Conservation (phyloP, 306 rosid genomes). For the Fagus crenata region DNA sequence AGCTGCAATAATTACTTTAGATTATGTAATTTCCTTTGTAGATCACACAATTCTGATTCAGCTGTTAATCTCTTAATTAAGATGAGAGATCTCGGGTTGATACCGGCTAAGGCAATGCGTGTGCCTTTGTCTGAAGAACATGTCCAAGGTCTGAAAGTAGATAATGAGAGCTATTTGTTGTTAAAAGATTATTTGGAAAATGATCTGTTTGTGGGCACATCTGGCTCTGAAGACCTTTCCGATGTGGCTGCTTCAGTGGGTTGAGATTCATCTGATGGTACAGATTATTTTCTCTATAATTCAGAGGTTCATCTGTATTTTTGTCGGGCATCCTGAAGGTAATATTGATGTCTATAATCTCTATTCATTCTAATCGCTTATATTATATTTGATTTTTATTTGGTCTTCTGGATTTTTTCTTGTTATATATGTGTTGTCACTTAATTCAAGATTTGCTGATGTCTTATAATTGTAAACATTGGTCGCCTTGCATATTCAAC, state of each 20-base stretch:
- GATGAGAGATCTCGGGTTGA: slow-evolving; percentile 53
- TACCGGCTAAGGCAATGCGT: slow-evolving; percentile 37
- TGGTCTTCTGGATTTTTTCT: too few relatives aligned
- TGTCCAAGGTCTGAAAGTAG: slow-evolving; percentile 21
- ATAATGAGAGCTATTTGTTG: slow-evolving; percentile 23
- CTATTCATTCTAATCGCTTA: too few relatives aligned
- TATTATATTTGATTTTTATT: too few relatives aligned
- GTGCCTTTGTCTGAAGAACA: slow-evolving; percentile 11
- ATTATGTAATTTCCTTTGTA: slow-evolving; percentile 33
- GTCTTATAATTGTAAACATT: too few relatives aligned
- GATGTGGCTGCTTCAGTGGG: slow-evolving; percentile 49
- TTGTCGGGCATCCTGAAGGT: too few relatives aligned
- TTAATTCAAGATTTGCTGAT: too few relatives aligned
- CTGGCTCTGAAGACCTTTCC: slow-evolving; percentile 47
- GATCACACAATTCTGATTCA: slow-evolving; percentile 24
- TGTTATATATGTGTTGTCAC: too few relatives aligned
- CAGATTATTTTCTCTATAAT: too few relatives aligned
- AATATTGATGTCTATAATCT: too few relatives aligned
- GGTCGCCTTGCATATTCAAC: too few relatives aligned
- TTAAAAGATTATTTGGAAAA: slow-evolving; percentile 20
- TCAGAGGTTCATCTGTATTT: too few relatives aligned
- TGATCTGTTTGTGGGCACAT: slow-evolving; percentile 34
- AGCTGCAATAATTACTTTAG: slow-evolving; percentile 41
- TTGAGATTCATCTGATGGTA: slow-evolving; percentile 20
- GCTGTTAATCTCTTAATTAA: slow-evolving; percentile 37